Base-by-base conservation (phyloP, 192 early-diverging fungal species). In the Phlyctochytrium arcticum region DNA sequence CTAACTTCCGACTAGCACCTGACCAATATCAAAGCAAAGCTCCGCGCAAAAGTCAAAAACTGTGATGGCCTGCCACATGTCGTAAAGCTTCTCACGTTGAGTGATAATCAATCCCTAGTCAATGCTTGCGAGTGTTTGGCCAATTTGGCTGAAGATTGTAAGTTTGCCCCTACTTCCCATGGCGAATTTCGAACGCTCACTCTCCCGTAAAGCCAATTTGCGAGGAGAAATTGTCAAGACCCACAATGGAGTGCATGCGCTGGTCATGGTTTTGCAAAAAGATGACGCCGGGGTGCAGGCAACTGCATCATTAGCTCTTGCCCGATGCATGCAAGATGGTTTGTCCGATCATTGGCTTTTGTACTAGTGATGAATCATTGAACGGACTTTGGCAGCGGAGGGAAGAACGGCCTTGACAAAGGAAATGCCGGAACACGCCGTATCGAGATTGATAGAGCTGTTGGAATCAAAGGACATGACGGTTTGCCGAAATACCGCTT, bases 121-220 rank as follows among this genome's bases (percentile, higher is more conserved):
- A 81, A 82, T 65, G 69, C 79, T 0, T 57, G 68, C 36, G 78
- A 83, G n/a, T 85, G 79, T 49, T 26, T 85, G 6, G 57, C 70
- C 19, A 77, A 75, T 46, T 37, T 85, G 31, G 68, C 78, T 4
- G 81, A 83, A 55, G 83, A 85, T 58, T 65, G 80, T 84, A 65
- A 55, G 62, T 50, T 15, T 56, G 27, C n/a, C n/a, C n/a, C n/a
- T n/a, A n/a, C n/a, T n/a, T n/a, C n/a, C n/a, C n/a, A n/a, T n/a
- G n/a, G n/a, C n/a, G n/a, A n/a, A n/a, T n/a, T n/a, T n/a, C n/a
- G n/a, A 10, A 42, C 39, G 9, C 8, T n/a, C n/a, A 57, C n/a
- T 39, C 17, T 3, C 55, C 12, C 27, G 12, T 36, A 12, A 17
- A 68, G 70, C 72, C 6, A 31, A 33, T 19, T 69, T 73, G 10